phyloP scores from a whole-genome alignment of 2,329 filamentous ascomycete genomes.

The Phaeosphaeria sp. region DNA sequence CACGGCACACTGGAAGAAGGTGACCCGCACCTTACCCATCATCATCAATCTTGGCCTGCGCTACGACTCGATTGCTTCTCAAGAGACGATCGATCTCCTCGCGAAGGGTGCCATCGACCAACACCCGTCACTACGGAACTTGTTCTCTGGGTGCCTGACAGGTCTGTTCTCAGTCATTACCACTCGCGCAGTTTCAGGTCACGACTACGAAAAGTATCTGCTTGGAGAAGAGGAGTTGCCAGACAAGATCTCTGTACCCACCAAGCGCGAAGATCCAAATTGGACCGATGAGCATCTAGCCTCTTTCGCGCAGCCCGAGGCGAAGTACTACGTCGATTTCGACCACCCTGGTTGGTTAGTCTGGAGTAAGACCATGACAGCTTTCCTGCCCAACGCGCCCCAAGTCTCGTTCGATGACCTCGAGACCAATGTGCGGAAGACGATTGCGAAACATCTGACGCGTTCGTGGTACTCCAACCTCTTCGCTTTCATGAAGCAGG shows the following conservation, averaged over 20 bases:
- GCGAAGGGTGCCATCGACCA: slow-evolving; percentile 78
- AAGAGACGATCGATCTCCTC: slow-evolving; percentile 24
- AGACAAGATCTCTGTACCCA: slow-evolving; percentile 77
- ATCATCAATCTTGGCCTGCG: slow-evolving; percentile 88
- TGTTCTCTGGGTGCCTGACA: slow-evolving; percentile 82
- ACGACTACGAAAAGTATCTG: slow-evolving; percentile 87
- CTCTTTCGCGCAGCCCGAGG: slow-evolving; percentile 76
- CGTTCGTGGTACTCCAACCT: slow-evolving; percentile 85
- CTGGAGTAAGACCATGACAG: slow-evolving; percentile 88
- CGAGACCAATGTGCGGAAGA: slow-evolving; percentile 74
- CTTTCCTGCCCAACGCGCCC: slow-evolving; percentile 74
- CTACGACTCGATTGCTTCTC: slow-evolving; percentile 86
- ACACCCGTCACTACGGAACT: slow-evolving; percentile 82
- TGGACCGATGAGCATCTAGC: slow-evolving; percentile 83
- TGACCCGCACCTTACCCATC: slow-evolving; percentile 86
- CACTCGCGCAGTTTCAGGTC: slow-evolving; percentile 82
- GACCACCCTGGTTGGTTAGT: slow-evolving; percentile 97
- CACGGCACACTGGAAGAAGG: slow-evolving; percentile 94
- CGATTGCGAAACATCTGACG: slow-evolving; percentile 81
- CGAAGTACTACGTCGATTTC: slow-evolving; percentile 88
- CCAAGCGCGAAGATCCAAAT: slow-evolving; percentile 71
- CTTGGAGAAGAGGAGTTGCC: slow-evolving; percentile 78
- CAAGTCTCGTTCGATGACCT: slow-evolving; percentile 80
- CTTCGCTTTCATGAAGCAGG: slow-evolving; percentile 95
- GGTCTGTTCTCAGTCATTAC: slow-evolving; percentile 83